Base-by-base conservation (phyloP, 331 rosid genomes). In the Quercus tomentella region DNA sequence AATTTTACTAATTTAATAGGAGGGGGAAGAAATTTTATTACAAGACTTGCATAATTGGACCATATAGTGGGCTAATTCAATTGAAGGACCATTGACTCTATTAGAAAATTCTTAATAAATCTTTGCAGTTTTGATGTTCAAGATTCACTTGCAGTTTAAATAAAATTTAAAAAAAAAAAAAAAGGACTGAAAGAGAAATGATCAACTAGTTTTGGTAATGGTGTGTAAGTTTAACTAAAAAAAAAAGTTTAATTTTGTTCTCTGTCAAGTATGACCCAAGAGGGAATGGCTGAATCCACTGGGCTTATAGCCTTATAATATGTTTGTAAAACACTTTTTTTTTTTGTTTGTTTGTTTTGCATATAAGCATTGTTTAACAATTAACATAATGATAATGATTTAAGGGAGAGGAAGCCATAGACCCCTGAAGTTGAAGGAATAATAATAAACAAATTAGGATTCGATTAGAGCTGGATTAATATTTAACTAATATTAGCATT, bases 31-130 rank as follows among this genome's bases (percentile, higher is more conserved):
- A 23, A 18, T 72, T 25, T 51, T 10, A 3, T 77, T 17, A 18
- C 56, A 49, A 45, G 54, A 28, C 45, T 54, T 79, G 76, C 79
- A 68, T 84, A 66, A 84, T 81, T 75, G 76, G 65, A 11, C 18
- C 54, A 49, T 12, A 1, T 49, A 49, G 54, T 49, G 54, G 35
- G 70, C 74, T 71, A 68, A 58, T 4, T 8, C 77, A 68, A 58
- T 1, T 8, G 30, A 51, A 73, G 72, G 22, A 66, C 70, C 31
- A 65, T 73, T 73, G 77, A 77, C 77, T 67, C 77, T 35, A 33
- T 43, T 20, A n/a, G 37, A 56, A 76, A 76, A 70, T 22, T 56
- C 51, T 52, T 52, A 61, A 35, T 73, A 79, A 73, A 72, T 79
- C 86, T 66, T 79, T 56, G 15, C 54, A 35, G 76, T 67, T 63